Base-by-base conservation (phyloP, 106 monocot genomes). In the Triglochin maritima region DNA sequence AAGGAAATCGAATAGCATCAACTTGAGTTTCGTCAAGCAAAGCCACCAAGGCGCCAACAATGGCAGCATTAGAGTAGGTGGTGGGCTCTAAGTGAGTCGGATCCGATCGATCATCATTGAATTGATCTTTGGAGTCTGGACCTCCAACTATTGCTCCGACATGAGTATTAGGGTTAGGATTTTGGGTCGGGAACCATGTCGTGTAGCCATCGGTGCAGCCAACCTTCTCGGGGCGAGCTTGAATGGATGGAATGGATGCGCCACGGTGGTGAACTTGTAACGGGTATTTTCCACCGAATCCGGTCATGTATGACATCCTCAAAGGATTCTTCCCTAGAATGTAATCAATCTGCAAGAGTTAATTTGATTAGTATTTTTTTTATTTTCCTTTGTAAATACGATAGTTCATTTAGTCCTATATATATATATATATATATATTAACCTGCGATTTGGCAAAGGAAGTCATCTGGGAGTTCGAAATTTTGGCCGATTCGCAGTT, bases 381-480 rank as follows among this genome's bases (percentile, higher is more conserved):
- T 4, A 4, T 57, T 57, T 56, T 57, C 10, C 0, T 60, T 17
- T 17, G 41, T 60, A 5, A 42, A 5, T 50, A 10, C 5, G 52
- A 42, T 29, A 49, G 15, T 66, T 13, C 46, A 50, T 15, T 15
- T 10, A 13, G 3, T 52, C 5, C 2, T n/a, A 17, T 13, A 59
- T n/a, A 17, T 13, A 59, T n/a, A n/a, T n/a, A n/a, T n/a, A n/a
- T n/a, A n/a, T n/a, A n/a, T n/a, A n/a, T 12, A 50, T 55, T 50
- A 65, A 51, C 86, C 86, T 87, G 83, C 48, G 87, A 84, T 67
- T 69, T 70, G 9, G 84, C 87, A 65, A 87, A 87, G 13, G 70
- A 50, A 66, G 47, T 69, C 69, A 87, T 79, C 71, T 84, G 75
- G 56, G 65, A 4, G 57, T 80, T 12, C 3, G 83, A 74, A 29